These are phyloP conservation scores for Moesziomyces antarcticus DNA, from an alignment of 1,284 basidiomycete genomes.

Conservation along the genomic window DNA sequence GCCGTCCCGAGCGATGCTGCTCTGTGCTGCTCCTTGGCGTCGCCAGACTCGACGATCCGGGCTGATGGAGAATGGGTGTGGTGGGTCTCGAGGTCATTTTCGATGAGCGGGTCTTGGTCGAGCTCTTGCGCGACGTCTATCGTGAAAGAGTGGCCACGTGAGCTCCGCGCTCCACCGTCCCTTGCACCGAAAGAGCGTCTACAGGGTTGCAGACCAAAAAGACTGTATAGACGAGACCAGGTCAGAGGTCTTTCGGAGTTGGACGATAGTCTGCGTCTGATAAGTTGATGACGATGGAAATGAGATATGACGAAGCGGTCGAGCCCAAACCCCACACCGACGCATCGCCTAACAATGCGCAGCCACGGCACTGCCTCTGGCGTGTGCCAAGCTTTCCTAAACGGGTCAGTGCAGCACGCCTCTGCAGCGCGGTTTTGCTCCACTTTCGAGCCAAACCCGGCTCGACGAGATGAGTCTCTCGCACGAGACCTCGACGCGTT, in stretches of 20 bases:
- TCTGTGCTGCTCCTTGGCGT: slow-evolving; percentile 35
- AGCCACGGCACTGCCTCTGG: background rate
- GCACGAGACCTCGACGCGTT: slow-evolving; percentile 4
- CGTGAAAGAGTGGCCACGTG: too few relatives aligned
- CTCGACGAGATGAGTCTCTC: background rate
- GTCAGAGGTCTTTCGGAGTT: too few relatives aligned
- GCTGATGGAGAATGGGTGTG: slow-evolving; percentile 36
- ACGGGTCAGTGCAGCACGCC: background rate
- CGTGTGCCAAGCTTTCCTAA: slow-evolving; percentile 12
- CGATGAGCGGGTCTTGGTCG: background rate
- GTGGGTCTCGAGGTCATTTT: slow-evolving; percentile 28
- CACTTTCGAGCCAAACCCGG: background rate
- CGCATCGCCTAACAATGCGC: background rate
- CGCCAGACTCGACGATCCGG: slow-evolving; percentile 25
- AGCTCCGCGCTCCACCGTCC: background rate
- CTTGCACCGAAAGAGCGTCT: too few relatives aligned
- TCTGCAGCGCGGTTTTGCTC: background rate
- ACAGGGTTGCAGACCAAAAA: too few relatives aligned
- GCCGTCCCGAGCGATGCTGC: slow-evolving; percentile 18
- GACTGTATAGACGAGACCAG: too few relatives aligned
- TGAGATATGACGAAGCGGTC: background rate
- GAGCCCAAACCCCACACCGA: background rate
- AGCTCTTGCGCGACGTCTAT: background rate
- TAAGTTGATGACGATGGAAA: too few relatives aligned
- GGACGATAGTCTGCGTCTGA: too few relatives aligned